phyloP scores from a whole-genome alignment of 805 yeast species.

The Lipomyces kockii region DNA sequence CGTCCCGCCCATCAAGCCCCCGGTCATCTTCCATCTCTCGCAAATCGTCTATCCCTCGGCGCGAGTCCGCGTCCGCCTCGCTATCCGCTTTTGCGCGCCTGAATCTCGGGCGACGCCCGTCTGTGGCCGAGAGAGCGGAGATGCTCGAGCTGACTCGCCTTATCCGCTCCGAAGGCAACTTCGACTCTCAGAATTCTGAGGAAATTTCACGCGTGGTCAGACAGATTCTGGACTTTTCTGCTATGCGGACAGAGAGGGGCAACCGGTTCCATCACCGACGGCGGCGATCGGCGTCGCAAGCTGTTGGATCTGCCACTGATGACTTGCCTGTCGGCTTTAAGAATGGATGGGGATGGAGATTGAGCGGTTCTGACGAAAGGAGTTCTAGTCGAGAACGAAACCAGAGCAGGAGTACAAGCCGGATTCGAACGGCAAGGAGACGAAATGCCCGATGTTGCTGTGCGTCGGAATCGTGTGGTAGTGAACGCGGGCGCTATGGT shows the following conservation, averaged over 20 bases:
- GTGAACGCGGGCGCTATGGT: neutral
- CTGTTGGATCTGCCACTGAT: neutral
- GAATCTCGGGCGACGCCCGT: slow-evolving; percentile 13
- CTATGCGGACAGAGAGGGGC: neutral
- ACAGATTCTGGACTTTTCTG: slow-evolving; percentile 8
- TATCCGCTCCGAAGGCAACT: slow-evolving; percentile 8
- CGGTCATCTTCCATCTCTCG: neutral
- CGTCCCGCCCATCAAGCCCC: slow-evolving; percentile 3
- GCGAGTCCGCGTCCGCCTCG: slow-evolving; percentile 21
- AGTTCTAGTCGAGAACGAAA: neutral
- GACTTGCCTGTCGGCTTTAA: slow-evolving; percentile 27
- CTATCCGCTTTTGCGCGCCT: slow-evolving; percentile 21
- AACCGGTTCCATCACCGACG: neutral
- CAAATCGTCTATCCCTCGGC: neutral
- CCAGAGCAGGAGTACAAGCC: slow-evolving; percentile 11
- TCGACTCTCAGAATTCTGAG: slow-evolving; percentile 5
- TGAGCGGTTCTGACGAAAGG: slow-evolving; percentile 1
- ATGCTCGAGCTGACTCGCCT: slow-evolving; percentile 17
- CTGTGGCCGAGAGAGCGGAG: slow-evolving; percentile 16
- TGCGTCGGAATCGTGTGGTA: slow-evolving; percentile 9
- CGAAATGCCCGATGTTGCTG: slow-evolving; percentile 14
- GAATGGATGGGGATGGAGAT: slow-evolving; percentile 34
- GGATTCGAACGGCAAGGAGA: neutral
- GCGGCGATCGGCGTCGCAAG: slow-evolving; percentile 7
- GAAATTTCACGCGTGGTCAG: slow-evolving; percentile 13